A percentile compares a stretch with the other conserved stretches of the same genome.
These are phyloP conservation scores for Naganishia friedmannii DNA, from an alignment of 768 basidiomycete genomes.

Conservation along the genomic window DNA sequence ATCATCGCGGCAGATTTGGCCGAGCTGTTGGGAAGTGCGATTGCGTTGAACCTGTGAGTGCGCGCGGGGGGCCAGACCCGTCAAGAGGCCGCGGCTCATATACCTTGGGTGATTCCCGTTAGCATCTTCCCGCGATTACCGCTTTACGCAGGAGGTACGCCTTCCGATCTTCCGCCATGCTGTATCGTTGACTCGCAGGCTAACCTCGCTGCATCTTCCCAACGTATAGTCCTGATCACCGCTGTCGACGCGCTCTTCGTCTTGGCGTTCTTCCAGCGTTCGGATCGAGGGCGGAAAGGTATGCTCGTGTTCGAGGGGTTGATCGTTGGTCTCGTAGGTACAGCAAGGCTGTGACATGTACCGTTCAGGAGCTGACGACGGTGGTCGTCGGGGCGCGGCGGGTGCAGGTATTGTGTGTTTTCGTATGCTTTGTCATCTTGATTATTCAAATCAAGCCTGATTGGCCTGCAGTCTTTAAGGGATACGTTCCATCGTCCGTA, in stretches of 20 bases:
- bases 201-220: not conserved
- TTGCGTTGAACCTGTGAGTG: slow-evolving; percentile 71
- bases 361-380: too few relatives aligned
- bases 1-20: slow-evolving; percentile 76
- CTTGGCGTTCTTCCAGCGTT: slow-evolving; percentile 50
- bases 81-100: slow-evolving; percentile 35
- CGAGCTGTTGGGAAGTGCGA: slow-evolving; percentile 76
- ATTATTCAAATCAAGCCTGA: slow-evolving; percentile 67
- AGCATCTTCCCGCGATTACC: slow-evolving; percentile 52
- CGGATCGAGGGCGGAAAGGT: slow-evolving; percentile 41
- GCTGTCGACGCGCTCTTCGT: slow-evolving; percentile 51
- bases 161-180: not conserved
- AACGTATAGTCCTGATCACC: slow-evolving; percentile 50
- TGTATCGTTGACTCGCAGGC: too few relatives aligned
- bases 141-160: slow-evolving; percentile 44
- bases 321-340: slow-evolving; percentile 48
- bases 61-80: too few relatives aligned
- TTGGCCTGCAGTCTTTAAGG: slow-evolving; percentile 71
- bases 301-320: slow-evolving; percentile 52
- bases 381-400: too few relatives aligned
- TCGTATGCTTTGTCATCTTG: slow-evolving; percentile 74
- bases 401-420: slow-evolving; percentile 61
- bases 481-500: slow-evolving; percentile 69
- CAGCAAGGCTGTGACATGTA: too few relatives aligned
- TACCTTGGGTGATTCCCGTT: too few relatives aligned